Evolutionary conservation across 2,329 filamentous ascomycete genomes (phyloP), one percentile per base, ranked within the genome.

Genomic region (Diaporthe citriasiana): DNA sequence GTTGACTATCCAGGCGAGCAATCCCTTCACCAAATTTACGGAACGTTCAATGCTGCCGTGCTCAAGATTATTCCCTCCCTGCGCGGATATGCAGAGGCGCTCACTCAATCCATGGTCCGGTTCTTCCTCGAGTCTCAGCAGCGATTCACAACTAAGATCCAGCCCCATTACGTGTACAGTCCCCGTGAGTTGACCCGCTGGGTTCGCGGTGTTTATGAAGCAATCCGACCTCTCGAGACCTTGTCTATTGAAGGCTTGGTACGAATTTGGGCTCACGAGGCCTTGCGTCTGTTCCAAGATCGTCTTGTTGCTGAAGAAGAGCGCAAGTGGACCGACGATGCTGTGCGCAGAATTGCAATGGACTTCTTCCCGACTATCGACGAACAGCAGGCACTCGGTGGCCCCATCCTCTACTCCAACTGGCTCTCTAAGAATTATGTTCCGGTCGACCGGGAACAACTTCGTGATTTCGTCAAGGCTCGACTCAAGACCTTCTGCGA

Each of bases 361-460:
- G 94, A 98, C 75, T 92, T 94, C 81, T 99, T 99, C 89, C 97
- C 97, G 0, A 97, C 92, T n/a, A 94, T 99, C 75, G 94, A 99
- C 76, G 94, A 98, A 78, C 89, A 93, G 56, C 93, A 95, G 82
- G 95, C 97, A 63, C 90, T 99, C 40, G 94, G 94, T 77, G 95
- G 95, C 0, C 97, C 97, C 0, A 98, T 99, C 71, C 87, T 99
- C 72, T 99, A 97, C 88, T 99, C 97, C 9, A 99, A 99, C 85
- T 99, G 97, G 97, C 89, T 99, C 8, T 98, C 96, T 17, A 98
- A 98, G 90, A 94, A 99, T 82, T 99, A 99, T 80, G 92, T 98
- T 15, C 97, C 97, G 9, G 97, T 99, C 51, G 95, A 98, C 80
- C 94, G 97, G 78, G 97, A 99, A 81, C 93, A 97, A 80, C 88